Base-by-base conservation (phyloP, 2,329 filamentous ascomycete species). In the Cucurbitaria berberidis region DNA sequence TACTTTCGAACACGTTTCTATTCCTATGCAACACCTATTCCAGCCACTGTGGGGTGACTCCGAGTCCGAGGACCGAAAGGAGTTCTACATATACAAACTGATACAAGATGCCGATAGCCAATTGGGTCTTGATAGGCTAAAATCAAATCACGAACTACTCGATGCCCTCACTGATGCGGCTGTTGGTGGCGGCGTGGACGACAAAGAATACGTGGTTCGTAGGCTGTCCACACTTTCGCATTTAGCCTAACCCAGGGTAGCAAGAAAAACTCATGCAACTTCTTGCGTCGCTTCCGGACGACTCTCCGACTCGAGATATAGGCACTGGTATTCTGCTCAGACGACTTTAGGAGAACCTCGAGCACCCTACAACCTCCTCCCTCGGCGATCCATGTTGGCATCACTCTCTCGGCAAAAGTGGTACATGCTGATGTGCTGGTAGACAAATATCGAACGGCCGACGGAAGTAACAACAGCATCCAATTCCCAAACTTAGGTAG, bases 401-500 rank as follows among this genome's bases (percentile, higher is more conserved):
- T 38, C 10, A 10, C 16, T 15, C 8, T 13, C 35, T 7, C 5
- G 3, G 8, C 35, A 9, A 21, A 38, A 5, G 18, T 38, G 16
- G 13, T 3, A 16, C 18, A 11, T 21, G 11, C 19, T 38, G 18
- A 38, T 13, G 16, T 21, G 16, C 7, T 3, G 19, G 21, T 11
- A 38, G 35, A 38, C 19, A 38, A 5, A 21, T 38, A 38, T 38
- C 66, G 76, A 8, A 63, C 68, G 35, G 72, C 76, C 24, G 51
- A 55, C 27, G 45, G 45, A 35, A 39, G 16, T 45, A 72, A 69
- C 48, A 78, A 86, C 76, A 89, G 85, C 62, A 78, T 84, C 51
- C 75, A 84, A 34, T 76, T 80, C 58, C 86, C 86, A 2, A 76
- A 84, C 44, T 75, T 89, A 32, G 87, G 87, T 1, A 79, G 78